Base-by-base conservation (phyloP, 768 basidiomycete species). In the Lactifluus subvellereus region DNA sequence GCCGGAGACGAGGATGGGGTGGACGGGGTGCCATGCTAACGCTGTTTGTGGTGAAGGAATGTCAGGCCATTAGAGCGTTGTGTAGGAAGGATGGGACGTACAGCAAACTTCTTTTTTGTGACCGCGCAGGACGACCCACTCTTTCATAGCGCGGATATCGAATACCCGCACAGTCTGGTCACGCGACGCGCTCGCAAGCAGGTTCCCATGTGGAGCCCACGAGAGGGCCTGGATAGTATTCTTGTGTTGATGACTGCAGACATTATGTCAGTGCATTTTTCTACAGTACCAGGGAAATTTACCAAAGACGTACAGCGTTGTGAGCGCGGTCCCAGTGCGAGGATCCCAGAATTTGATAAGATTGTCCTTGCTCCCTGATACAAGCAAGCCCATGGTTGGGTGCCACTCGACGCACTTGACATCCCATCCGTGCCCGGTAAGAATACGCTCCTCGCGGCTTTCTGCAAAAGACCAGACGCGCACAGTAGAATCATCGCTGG, bases 331-430 rank as follows among this genome's bases (percentile, higher is more conserved):
- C 40, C 90, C 92, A 10, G 92, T 93, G 42, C 97, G 82, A 22
- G 97, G 97, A 73, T 99, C 97, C 97, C 97, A 99, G 76, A 99
- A 99, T 71, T 98, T 98, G 75, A 98, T 93, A 69, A 93, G 84
- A 74, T 98, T 97, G 75, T 99, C 97, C 75, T 98, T 98, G 69
- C 91, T 93, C 30, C 97, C 97, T 3, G 92, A 94, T 6, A 91
- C 94, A 22, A 99, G 82, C 9, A 99, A 79, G 10, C 96, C 96
- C 75, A 98, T 98, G 0, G 89, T 92, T 5, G 94, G 94, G 76
- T 99, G 97, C 97, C 97, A 99, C 77, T 98, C 89, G 1, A 98
- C 94, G 64, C 94, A 97, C 72, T 95, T 91, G 22, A 99, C 97
- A 70, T 99, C 97, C 94, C 95, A 98, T 5, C 95, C 94, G 69